These are phyloP conservation scores for Scutellospora calospora DNA, from an alignment of 371 early-diverging fungal genomes.

Conservation along the genomic window DNA sequence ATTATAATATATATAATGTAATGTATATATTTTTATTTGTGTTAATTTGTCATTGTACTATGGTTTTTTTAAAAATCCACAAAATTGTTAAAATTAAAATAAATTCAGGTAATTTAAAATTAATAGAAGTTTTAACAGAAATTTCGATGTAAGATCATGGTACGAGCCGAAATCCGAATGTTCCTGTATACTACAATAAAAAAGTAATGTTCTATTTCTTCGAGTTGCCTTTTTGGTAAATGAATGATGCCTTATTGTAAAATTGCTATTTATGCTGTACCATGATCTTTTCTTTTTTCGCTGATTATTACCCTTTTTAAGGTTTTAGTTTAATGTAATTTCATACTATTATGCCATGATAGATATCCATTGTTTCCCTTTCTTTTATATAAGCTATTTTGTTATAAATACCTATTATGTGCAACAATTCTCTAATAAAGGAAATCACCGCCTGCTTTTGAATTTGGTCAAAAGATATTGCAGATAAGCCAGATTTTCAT, in stretches of 20 bases:
- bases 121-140: too few relatives aligned
- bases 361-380: constrained; percentile 29
- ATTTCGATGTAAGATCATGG: too few relatives aligned
- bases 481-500: constrained; percentile 10
- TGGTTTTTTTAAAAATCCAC: too few relatives aligned
- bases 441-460: neutral
- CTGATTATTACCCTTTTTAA: neutral
- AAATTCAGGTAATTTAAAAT: too few relatives aligned
- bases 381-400: constrained; percentile 4
- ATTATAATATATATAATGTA: too few relatives aligned
- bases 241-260: neutral
- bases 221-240: neutral
- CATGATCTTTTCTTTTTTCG: neutral
- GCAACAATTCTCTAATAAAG: neutral
- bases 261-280: neutral
- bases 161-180: too few relatives aligned
- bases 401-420: constrained; percentile 18
- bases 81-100: too few relatives aligned
- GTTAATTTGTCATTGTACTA: too few relatives aligned
- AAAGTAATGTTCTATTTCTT: neutral
- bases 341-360: too few relatives aligned
- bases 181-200: too few relatives aligned
- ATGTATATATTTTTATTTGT: too few relatives aligned
- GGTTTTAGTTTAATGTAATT: constrained; percentile 1
- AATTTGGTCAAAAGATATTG: constrained; percentile 8